phyloP scores from a whole-genome alignment of 1,284 basidiomycete genomes.

The Phylloboletellus chloephorus region DNA sequence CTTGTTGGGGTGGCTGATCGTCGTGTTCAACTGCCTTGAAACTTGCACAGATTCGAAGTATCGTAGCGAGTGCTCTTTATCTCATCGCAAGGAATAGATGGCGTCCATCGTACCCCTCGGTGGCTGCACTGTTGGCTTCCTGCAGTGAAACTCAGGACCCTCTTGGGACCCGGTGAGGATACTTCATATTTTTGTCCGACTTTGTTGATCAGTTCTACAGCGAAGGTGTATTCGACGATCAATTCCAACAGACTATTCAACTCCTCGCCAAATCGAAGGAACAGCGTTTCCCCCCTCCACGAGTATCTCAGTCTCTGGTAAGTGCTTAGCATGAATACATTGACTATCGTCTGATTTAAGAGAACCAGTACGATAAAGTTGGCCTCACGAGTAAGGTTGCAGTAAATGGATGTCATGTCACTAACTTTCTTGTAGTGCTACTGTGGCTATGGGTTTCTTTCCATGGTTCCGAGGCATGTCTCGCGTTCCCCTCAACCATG shows the following conservation, averaged over 20 bases:
- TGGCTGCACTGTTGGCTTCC: constrained; percentile 58
- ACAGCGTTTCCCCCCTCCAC: constrained; percentile 77
- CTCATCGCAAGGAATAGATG: constrained; percentile 60
- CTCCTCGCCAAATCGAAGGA: constrained; percentile 65
- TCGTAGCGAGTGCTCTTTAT: constrained; percentile 67
- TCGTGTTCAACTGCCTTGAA: constrained; percentile 6
- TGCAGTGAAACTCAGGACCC: constrained; percentile 62
- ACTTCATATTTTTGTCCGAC: background rate
- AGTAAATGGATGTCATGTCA: constrained; percentile 4
- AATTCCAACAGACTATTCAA: constrained; percentile 49
- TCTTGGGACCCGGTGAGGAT: constrained; percentile 50
- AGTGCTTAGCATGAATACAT: constrained; percentile 13
- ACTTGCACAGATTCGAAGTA: constrained; percentile 55
- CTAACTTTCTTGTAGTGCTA: constrained; percentile 46
- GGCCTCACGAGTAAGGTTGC: constrained; percentile 61
- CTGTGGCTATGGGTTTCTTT: constrained; percentile 76
- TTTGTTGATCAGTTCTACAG: constrained; percentile 33
- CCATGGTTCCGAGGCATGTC: constrained; percentile 60
- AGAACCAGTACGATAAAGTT: constrained; percentile 74
- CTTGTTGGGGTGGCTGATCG: constrained; percentile 3
- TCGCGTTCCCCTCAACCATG: constrained; percentile 71
- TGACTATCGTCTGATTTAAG: constrained; percentile 16
- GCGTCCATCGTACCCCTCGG: constrained; percentile 72
- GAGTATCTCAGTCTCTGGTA: constrained; percentile 70
- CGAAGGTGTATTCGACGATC: constrained; percentile 51